Evolutionary conservation across 345 rosid genomes (phyloP).

Genomic region (Passiflora organensis): DNA sequence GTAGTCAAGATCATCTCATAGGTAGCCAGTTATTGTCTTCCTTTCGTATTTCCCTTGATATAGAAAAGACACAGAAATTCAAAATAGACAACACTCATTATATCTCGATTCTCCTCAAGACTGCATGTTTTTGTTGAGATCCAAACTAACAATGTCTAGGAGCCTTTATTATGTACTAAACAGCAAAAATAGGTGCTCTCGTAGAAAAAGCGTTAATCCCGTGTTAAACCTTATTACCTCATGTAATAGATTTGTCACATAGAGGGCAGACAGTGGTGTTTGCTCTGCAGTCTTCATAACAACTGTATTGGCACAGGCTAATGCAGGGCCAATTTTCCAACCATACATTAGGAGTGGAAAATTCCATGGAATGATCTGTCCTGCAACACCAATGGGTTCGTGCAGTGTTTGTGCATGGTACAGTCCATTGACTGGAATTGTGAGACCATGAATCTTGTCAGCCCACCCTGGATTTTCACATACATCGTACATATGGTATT

Average conservation of each 20-base stretch:
- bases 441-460: constrained; percentile 35
- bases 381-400: constrained; percentile 32
- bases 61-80: too few relatives aligned
- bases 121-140: too few relatives aligned
- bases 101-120: too few relatives aligned
- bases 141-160: too few relatives aligned
- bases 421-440: constrained; percentile 18
- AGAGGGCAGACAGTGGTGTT: constrained; percentile 30
- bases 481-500: background rate
- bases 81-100: too few relatives aligned
- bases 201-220: too few relatives aligned
- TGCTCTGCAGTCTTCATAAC: constrained; percentile 34
- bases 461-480: constrained; percentile 54
- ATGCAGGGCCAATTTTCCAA: constrained; percentile 32
- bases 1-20: background rate
- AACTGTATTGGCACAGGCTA: constrained; percentile 29
- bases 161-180: too few relatives aligned
- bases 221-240: constrained; percentile 41
- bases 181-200: too few relatives aligned
- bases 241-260: constrained; percentile 40
- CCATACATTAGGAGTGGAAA: constrained; percentile 27
- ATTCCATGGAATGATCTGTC: constrained; percentile 36
- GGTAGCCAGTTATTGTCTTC: too few relatives aligned
- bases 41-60: too few relatives aligned
- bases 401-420: constrained; percentile 31